Evolutionary conservation across 164 flowering plant genomes (phyloP), one percentile per base, ranked within the genome.

Genomic region (Berberis vulgaris): DNA sequence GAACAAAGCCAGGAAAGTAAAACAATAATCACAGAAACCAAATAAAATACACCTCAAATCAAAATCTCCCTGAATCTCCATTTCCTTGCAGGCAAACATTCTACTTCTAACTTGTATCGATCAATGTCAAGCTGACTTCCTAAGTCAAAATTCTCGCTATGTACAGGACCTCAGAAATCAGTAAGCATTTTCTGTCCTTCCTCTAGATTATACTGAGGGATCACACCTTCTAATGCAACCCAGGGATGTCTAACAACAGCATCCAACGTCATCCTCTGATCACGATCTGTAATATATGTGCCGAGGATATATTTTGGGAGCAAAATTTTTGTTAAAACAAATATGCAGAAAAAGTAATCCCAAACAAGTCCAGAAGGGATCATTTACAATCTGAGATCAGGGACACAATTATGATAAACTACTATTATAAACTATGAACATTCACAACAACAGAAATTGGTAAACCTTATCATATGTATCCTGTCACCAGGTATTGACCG

Each of bases 391-490:
- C 97, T 94, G 88, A 8, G 26, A 26, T 57, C 12, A 65, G 54
- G 39, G 1, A 56, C 42, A 56, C 38, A 46, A 8, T 10, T 7
- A 62, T 44, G 12, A 3, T n/a, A 4, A 11, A 10, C 42, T 41
- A 40, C 54, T 52, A 39, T 6, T 43, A 61, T 3, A 41, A 4
- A 46, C 40, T 7, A 40, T 50, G 47, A 7, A 58, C 5, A 59
- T 0, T 41, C 41, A 42, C 2, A 3, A 3, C n/a, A 11, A 4
- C 3, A 52, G 54, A 9, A 11, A 10, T 7, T 3, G 4, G n/a
- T 52, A 10, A 50, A 89, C 99, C 87, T 87, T 87, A 67, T 95
- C 99, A 76, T 89, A 89, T 42, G 96, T 89, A 71, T 95, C 97
- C 70, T 85, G 99, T 91, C 92, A 38, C 97, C 99, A 46, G 99